phyloP scores from a whole-genome alignment of 805 yeast genomes.

The Priceomyces castillae region DNA sequence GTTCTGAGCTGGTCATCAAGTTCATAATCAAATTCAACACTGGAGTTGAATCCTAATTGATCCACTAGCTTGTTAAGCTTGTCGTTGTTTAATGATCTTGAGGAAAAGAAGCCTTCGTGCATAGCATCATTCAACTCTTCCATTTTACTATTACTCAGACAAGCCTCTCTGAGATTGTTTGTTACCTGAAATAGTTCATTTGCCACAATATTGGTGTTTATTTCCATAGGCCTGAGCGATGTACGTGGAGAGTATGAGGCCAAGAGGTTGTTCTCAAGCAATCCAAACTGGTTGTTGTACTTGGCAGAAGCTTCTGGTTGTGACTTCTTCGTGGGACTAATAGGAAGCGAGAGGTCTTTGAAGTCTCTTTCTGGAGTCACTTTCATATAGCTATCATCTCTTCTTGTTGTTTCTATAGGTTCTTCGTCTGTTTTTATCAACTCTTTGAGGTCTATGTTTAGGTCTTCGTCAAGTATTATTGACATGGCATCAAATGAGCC shows the following conservation, averaged over 20 bases:
- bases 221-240: conserved; percentile 9
- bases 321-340: conserved; percentile 5
- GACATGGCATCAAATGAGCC: conserved; percentile 2
- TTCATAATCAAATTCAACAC: conserved; percentile 24
- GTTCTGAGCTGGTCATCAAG: conserved; percentile 35
- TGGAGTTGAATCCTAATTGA: conserved; percentile 29
- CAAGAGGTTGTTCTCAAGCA: not conserved
- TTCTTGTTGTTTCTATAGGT: not conserved
- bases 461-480: conserved; percentile 16
- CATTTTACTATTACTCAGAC: not conserved
- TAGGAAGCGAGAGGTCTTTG: not conserved
- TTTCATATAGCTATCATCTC: not conserved
- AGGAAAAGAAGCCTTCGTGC: conserved; percentile 16
- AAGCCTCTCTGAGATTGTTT: conserved; percentile 17
- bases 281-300: not conserved
- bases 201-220: conserved; percentile 15
- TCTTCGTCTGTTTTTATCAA: conserved; percentile 10
- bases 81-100: conserved; percentile 27
- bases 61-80: conserved; percentile 38
- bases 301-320: not conserved
- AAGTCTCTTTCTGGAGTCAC: not conserved
- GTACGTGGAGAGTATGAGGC: conserved; percentile 3
- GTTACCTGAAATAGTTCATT: conserved; percentile 35
- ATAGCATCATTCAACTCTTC: conserved; percentile 10
- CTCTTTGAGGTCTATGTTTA: conserved; percentile 18